Base-by-base conservation (phyloP, 768 basidiomycete species). In the Hirschioporus abietinus region DNA sequence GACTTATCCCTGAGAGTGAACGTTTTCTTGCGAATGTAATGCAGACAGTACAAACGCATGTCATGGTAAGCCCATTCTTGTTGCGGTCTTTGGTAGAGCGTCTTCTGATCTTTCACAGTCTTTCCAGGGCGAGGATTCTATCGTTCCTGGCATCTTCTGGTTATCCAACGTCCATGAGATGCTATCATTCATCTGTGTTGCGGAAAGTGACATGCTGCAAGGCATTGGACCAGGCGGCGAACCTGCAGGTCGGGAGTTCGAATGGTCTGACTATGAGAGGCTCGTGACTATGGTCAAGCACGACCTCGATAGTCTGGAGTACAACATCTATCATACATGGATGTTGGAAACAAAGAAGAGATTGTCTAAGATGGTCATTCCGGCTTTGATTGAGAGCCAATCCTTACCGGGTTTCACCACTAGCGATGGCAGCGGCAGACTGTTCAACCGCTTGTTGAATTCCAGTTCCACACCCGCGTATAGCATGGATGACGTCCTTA, bases 291-390 rank as follows among this genome's bases (percentile, higher is more conserved):
- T 99, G 69, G 97, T 99, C 76, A 98, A 97, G 76, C 96, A 99
- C 74, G 97, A 99, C 76, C 87, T 99, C 58, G 97, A 99, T 78
- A 95, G 92, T 68, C 82, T 99, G 74, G 96, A 99, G 80, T 99
- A 98, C 83, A 99, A 99, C 82, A 96, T 99, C 77, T 99, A 98
- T 77, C 96, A 98, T 76, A 98, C 96, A 0, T 98, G 95, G 93
- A 99, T 99, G 95, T 80, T 92, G 66, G 97, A 98, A 80, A 92
- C 95, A 52, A 99, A 99, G 87, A 96, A 95, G 80, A 91, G 89
- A 66, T 81, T 99, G 57, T 84, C 88, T 60, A 99, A 98, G 83
- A 99, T 99, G 95, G 92, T 99, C 59, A 95, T 99, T 66, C 97
- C 97, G n/a, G 97, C 97, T 3, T 78, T 99, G 68, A 95, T 99